Evolutionary conservation across 1,284 basidiomycete genomes (phyloP).

Genomic region (Spongiforma sp.): DNA sequence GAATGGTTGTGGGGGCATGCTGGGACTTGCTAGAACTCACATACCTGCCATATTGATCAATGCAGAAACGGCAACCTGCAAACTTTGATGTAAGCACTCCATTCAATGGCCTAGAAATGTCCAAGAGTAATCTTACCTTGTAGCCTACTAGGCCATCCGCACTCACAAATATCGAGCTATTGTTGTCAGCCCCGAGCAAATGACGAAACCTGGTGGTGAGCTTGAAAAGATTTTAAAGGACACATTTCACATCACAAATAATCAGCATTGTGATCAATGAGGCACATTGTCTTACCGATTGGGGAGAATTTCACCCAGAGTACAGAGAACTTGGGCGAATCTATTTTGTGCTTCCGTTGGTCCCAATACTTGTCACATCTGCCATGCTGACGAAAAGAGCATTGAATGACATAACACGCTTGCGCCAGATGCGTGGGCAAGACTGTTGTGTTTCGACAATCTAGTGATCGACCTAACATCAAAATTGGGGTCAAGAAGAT

Average conservation of each 20-base stretch:
- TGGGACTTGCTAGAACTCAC: no score
- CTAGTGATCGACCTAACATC: constrained; percentile 40
- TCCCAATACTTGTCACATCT: constrained; percentile 3
- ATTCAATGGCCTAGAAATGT: no score
- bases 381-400: not conserved
- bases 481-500: constrained; percentile 32
- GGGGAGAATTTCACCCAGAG: constrained; percentile 11
- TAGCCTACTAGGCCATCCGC: no score
- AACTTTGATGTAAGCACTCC: not conserved
- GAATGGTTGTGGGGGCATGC: no score
- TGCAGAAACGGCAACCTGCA: not conserved
- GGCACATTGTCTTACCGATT: constrained; percentile 9
- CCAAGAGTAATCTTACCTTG: no score
- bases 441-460: constrained; percentile 1
- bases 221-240: constrained; percentile 4
- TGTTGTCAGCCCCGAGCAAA: constrained; percentile 11
- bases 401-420: not conserved
- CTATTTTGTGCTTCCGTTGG: not conserved
- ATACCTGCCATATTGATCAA: not conserved
- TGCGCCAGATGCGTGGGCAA: not conserved
- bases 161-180: constrained; percentile 2
- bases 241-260: not conserved
- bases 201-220: constrained; percentile 10
- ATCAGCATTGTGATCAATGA: constrained; percentile 15
- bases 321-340: constrained; percentile 12